Conservation (phyloP, 768 basidiomycete genomes). For the Tephrocybe rancida region DNA sequence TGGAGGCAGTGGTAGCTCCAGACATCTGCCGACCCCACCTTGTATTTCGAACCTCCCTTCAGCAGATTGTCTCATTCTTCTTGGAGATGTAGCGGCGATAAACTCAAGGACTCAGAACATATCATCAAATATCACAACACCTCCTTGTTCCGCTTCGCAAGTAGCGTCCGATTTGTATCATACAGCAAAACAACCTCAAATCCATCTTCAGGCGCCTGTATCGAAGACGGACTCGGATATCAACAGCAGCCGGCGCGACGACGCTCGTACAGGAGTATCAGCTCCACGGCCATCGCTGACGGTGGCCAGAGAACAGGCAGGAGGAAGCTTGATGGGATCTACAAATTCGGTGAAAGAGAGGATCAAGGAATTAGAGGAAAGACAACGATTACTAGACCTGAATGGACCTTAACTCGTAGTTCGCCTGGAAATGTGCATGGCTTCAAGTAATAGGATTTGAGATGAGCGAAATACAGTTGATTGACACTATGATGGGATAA, state of each 20-base stretch:
- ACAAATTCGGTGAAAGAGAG: slow-evolving; percentile 41
- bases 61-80: no score
- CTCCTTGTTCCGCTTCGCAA: background rate
- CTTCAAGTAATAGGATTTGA: background rate
- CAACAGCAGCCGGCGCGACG: background rate
- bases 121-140: background rate
- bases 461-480: no score
- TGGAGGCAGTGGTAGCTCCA: background rate
- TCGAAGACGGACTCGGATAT: background rate
- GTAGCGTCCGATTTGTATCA: no score
- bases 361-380: slow-evolving; percentile 41
- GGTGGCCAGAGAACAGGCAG: background rate
- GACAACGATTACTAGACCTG: slow-evolving; percentile 10
- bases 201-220: background rate
- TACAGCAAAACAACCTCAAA: no score
- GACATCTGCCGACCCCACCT: background rate
- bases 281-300: slow-evolving; percentile 2
- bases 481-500: no score
- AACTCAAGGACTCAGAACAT: background rate
- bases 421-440: no score
- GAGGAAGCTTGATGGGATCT: slow-evolving; percentile 3
- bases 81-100: background rate
- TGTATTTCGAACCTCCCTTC: background rate
- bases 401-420: slow-evolving; percentile 1
- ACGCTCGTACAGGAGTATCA: background rate